Evolutionary conservation across 2,329 filamentous ascomycete species (phyloP).

Genomic region (Aspergillus costaricaensis): DNA sequence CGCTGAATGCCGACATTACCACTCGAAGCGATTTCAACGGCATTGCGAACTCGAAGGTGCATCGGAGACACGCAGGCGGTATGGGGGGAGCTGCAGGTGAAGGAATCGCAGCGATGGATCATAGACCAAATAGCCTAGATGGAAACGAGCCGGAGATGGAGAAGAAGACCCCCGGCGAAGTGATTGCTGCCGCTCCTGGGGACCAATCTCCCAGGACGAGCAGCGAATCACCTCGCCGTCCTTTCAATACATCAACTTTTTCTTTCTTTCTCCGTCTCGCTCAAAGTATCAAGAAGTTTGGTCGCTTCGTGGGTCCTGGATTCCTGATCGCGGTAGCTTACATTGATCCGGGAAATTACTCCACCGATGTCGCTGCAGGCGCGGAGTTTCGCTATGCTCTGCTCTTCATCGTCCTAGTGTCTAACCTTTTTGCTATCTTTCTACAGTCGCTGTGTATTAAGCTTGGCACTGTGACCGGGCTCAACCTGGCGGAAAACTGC

Average conservation of each 20-base stretch:
- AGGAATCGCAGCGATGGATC: conserved; percentile 26
- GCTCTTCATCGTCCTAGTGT: conserved; percentile 51
- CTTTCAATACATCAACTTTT: conserved; percentile 22
- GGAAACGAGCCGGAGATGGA: conserved; percentile 25
- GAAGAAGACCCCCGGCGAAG: conserved; percentile 29
- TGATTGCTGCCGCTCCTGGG: conserved; percentile 32
- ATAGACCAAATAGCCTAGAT: conserved; percentile 24
- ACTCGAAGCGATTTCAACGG: conserved; percentile 64
- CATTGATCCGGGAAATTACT: conserved; percentile 54
- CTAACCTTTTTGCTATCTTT: conserved; percentile 52
- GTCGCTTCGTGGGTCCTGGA: conserved; percentile 49
- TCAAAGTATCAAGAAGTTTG: conserved; percentile 42
- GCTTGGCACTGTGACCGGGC: conserved; percentile 67
- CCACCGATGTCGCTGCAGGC: conserved; percentile 52
- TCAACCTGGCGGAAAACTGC: conserved; percentile 68
- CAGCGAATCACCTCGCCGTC: conserved; percentile 36
- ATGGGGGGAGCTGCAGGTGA: conserved; percentile 24
- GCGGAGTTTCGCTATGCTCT: conserved; percentile 47
- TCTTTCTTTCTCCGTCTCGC: conserved; percentile 23
- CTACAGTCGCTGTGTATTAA: conserved; percentile 57
- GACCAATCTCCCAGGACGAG: conserved; percentile 31
- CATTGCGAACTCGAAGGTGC: conserved; percentile 59
- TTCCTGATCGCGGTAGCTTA: conserved; percentile 53
- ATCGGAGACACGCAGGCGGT: conserved; percentile 42
- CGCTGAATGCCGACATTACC: conserved; percentile 61